phyloP scores from a whole-genome alignment of 495 filamentous ascomycete species.

The Chaetomium tenue region DNA sequence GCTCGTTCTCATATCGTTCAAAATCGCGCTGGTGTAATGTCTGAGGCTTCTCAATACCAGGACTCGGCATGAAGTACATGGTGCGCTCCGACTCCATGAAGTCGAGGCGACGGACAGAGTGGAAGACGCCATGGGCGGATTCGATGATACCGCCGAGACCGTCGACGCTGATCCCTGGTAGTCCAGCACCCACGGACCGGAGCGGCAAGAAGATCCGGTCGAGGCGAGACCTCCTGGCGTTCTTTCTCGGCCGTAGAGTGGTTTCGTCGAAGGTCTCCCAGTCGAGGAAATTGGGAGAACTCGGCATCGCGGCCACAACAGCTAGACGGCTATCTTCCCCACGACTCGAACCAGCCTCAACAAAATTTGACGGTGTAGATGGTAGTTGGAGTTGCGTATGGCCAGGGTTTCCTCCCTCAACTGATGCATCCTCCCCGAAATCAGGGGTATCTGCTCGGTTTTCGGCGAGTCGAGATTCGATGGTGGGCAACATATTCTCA shows the following conservation, averaged over 20 bases:
- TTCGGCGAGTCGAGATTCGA: neutral
- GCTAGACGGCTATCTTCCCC: no score
- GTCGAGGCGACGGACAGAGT: conserved; percentile 28
- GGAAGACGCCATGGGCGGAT: conserved; percentile 30
- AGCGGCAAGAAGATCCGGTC: conserved; percentile 26
- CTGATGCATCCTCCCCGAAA: neutral
- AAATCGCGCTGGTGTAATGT: conserved; percentile 23
- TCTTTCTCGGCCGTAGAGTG: conserved; percentile 23
- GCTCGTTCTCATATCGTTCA: conserved; percentile 30
- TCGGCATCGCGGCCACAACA: no score
- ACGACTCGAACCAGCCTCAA: no score
- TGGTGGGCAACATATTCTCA: conserved; percentile 3
- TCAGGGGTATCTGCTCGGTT: neutral
- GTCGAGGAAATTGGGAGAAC: conserved; percentile 24
- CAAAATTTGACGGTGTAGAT: neutral
- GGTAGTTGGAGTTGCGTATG: conserved; percentile 13
- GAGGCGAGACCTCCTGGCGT: conserved; percentile 25
- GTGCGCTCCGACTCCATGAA: conserved; percentile 30
- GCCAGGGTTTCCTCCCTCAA: neutral
- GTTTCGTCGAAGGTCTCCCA: conserved; percentile 26
- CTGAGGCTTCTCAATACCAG: neutral
- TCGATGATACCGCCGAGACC: conserved; percentile 31
- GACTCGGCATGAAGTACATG: conserved; percentile 15
- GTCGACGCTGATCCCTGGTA: conserved; percentile 30
- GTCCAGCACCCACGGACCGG: conserved; percentile 24